phyloP scores from a whole-genome alignment of 352 stramenopile species.

The Thalassiosira mediterranea region DNA sequence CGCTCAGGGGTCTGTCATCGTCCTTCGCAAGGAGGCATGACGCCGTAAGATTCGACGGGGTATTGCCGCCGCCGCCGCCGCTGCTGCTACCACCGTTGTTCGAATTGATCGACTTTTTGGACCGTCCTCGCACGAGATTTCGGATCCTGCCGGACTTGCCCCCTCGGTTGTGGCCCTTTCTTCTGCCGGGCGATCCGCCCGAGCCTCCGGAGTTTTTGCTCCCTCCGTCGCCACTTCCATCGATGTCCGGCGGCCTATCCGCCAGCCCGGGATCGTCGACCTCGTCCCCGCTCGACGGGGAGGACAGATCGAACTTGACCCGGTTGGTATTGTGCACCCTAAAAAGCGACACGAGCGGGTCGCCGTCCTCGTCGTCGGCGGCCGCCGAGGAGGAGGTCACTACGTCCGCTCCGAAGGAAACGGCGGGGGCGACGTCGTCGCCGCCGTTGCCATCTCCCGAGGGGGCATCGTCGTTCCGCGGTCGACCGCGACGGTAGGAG shows the following conservation, averaged over 20 bases:
- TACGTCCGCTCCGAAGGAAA: no score
- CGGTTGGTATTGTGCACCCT: conserved; percentile 51
- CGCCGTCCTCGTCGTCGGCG: conserved; percentile 14
- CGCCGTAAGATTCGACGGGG: conserved; percentile 14
- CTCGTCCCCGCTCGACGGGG: background rate
- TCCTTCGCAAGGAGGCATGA: conserved; percentile 26
- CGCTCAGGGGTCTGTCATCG: background rate
- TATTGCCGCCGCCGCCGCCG: conserved; percentile 6
- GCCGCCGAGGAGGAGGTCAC: no score
- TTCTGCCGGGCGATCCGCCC: conserved; percentile 8
- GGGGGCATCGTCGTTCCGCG: no score
- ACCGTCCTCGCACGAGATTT: conserved; percentile 22
- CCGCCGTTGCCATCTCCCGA: no score
- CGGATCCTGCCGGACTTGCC: conserved; percentile 20
- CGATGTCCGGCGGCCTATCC: background rate
- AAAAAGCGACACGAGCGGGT: conserved; percentile 53
- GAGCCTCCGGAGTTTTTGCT: background rate
- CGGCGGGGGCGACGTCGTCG: background rate
- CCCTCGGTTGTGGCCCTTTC: conserved; percentile 10
- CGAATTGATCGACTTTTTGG: background rate
- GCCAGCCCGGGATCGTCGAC: background rate
- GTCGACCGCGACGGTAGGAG: no score
- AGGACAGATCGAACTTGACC: conserved; percentile 46
- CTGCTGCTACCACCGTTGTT: background rate
- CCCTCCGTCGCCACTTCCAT: background rate